phyloP scores from a whole-genome alignment of 2,329 filamentous ascomycete species.

The Fusarium nematophilum region DNA sequence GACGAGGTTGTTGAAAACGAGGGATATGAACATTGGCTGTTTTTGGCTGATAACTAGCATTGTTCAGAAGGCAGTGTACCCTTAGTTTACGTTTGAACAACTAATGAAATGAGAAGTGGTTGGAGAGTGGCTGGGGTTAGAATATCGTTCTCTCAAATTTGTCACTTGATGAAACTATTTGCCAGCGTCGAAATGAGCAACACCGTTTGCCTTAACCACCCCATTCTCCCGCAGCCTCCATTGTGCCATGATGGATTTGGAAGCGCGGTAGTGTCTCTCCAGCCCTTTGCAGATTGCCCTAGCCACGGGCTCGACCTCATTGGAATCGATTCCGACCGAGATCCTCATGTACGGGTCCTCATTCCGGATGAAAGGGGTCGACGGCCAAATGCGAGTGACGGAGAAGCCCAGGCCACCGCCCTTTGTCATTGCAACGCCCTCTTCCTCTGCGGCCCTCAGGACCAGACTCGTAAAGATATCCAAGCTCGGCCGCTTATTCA shows the following conservation, averaged over 20 bases:
- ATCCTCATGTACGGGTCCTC: slow-evolving; percentile 35
- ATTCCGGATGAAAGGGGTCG: slow-evolving; percentile 27
- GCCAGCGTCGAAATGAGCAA: slow-evolving; percentile 9
- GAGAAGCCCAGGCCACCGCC: slow-evolving; percentile 33
- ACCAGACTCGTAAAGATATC: slow-evolving; percentile 26
- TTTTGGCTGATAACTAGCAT: too few relatives aligned
- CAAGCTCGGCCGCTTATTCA: slow-evolving; percentile 31
- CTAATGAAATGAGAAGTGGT: too few relatives aligned
- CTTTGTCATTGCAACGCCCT: slow-evolving; percentile 32
- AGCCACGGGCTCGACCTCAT: slow-evolving; percentile 30
- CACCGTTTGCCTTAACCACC: background rate
- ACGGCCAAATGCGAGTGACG: slow-evolving; percentile 33
- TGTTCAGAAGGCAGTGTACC: too few relatives aligned
- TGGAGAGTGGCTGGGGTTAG: too few relatives aligned
- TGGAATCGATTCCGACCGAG: slow-evolving; percentile 29
- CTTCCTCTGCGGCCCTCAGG: slow-evolving; percentile 27
- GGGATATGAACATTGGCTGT: too few relatives aligned
- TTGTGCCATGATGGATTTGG: slow-evolving; percentile 22
- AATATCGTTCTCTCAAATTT: too few relatives aligned
- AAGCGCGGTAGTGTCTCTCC: slow-evolving; percentile 27
- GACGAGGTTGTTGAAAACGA: too few relatives aligned
- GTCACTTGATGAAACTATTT: too few relatives aligned
- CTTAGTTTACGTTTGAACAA: too few relatives aligned
- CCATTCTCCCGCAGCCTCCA: slow-evolving; percentile 28
- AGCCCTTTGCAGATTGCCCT: slow-evolving; percentile 31